phyloP scores from a whole-genome alignment of 441 rosid species.

The Breynia disticha region DNA sequence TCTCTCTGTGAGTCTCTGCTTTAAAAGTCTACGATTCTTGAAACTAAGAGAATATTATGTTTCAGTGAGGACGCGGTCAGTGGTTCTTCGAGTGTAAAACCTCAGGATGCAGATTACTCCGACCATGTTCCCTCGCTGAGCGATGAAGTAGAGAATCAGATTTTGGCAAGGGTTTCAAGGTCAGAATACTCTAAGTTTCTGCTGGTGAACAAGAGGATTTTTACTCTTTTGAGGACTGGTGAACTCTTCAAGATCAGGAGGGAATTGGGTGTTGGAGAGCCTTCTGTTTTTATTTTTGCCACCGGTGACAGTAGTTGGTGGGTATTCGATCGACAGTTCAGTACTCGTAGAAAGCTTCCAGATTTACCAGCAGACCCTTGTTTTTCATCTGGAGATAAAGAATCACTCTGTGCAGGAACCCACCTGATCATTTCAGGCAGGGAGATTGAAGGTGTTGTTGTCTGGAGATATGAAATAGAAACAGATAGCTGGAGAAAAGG shows the following conservation, averaged over 20 bases:
- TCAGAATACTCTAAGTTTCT: constrained; percentile 65
- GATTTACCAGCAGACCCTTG: constrained; percentile 60
- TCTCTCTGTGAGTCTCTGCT: constrained; percentile 13
- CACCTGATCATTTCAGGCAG: constrained; percentile 73
- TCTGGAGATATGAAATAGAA: constrained; percentile 72
- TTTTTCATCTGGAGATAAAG: constrained; percentile 57
- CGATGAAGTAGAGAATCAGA: constrained; percentile 61
- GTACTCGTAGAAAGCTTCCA: constrained; percentile 43
- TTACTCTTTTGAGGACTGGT: constrained; percentile 45
- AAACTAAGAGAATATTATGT: constrained; percentile 11
- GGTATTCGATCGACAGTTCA: constrained; percentile 48
- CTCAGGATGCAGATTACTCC: constrained; percentile 94
- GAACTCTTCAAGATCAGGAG: constrained; percentile 62
- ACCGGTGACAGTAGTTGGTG: constrained; percentile 70
- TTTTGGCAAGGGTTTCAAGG: constrained; percentile 63
- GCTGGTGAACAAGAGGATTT: constrained; percentile 41
- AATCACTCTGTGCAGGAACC: constrained; percentile 72
- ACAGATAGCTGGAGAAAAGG: constrained; percentile 68
- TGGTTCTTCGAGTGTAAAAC: constrained; percentile 28
- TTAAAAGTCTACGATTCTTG: constrained; percentile 17
- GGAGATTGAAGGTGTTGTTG: constrained; percentile 44
- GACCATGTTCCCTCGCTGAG: constrained; percentile 40
- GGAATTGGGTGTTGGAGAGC: constrained; percentile 45
- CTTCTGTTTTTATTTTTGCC: constrained; percentile 66
- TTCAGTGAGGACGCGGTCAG: constrained; percentile 10